Percentiles rank a stretch among this genome's conserved stretches.
Evolutionary conservation across 1,284 basidiomycete species (phyloP).

Genomic region (Hemileia vastatrix): DNA sequence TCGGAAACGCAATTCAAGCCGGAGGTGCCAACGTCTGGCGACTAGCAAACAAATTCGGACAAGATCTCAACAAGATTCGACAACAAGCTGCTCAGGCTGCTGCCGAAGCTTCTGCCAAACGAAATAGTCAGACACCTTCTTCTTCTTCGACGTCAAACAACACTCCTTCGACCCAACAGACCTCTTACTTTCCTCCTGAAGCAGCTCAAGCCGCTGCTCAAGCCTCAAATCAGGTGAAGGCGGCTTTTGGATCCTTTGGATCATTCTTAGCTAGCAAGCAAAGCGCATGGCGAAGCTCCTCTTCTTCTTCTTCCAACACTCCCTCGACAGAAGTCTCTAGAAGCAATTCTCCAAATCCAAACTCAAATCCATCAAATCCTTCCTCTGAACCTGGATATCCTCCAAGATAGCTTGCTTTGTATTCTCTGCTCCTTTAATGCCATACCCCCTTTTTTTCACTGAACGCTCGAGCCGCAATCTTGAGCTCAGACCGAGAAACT

Average conservation of each 20-base stretch:
- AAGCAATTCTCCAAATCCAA: background rate
- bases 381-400: no score
- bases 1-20: slow-evolving; percentile 32
- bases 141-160: background rate
- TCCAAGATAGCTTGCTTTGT: no score
- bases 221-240: slow-evolving; percentile 35
- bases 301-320: background rate
- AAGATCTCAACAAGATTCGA: slow-evolving; percentile 23
- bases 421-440: no score
- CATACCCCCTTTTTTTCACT: no score
- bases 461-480: no score
- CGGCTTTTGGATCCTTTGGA: slow-evolving; percentile 37
- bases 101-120: background rate
- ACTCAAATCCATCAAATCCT: no score
- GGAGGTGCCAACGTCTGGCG: slow-evolving; percentile 19
- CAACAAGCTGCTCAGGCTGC: background rate
- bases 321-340: background rate
- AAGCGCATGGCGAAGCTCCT: slow-evolving; percentile 2
- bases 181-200: slow-evolving; percentile 25
- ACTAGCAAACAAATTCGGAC: slow-evolving; percentile 12
- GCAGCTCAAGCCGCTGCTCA: slow-evolving; percentile 32
- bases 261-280: slow-evolving; percentile 31
- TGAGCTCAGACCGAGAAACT: no score
- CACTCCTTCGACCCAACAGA: background rate
- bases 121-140: background rate